These are phyloP conservation scores for Pyrrhoderma noxium DNA, from an alignment of 1,284 basidiomycete species.

Conservation along the genomic window DNA sequence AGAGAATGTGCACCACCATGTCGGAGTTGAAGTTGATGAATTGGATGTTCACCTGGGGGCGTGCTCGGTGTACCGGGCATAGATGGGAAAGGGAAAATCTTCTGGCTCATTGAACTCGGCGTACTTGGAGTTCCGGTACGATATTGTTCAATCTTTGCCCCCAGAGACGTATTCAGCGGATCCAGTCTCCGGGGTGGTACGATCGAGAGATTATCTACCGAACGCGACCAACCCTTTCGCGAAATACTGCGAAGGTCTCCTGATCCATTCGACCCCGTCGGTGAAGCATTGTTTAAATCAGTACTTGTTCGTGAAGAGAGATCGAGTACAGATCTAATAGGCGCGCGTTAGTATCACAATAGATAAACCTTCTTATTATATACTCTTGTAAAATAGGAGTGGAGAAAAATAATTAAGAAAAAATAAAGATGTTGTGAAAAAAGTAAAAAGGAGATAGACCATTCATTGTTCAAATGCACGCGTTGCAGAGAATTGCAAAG, in stretches of 20 bases:
- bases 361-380: not conserved
- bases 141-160: slow-evolving; percentile 56
- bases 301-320: slow-evolving; percentile 44
- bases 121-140: slow-evolving; percentile 34
- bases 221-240: slow-evolving; percentile 67
- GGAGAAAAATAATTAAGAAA: too few relatives aligned
- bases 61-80: slow-evolving; percentile 25
- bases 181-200: slow-evolving; percentile 34
- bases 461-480: slow-evolving; percentile 4
- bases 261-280: slow-evolving; percentile 30
- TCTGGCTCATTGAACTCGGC: slow-evolving; percentile 27
- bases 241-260: slow-evolving; percentile 66
- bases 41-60: slow-evolving; percentile 24
- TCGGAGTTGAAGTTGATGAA: slow-evolving; percentile 28
- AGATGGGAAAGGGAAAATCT: slow-evolving; percentile 40
- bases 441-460: not conserved
- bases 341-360: not conserved
- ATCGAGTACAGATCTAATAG: slow-evolving; percentile 59
- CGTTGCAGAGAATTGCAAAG: slow-evolving; percentile 18
- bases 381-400: not conserved
- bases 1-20: slow-evolving; percentile 27
- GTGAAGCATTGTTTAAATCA: slow-evolving; percentile 37
- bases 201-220: slow-evolving; percentile 62
- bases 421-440: too few relatives aligned
- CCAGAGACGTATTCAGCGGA: slow-evolving; percentile 41